These are phyloP conservation scores for Aurifilum marmelostoma DNA, from an alignment of 2,329 filamentous ascomycete species.

Conservation along the genomic window DNA sequence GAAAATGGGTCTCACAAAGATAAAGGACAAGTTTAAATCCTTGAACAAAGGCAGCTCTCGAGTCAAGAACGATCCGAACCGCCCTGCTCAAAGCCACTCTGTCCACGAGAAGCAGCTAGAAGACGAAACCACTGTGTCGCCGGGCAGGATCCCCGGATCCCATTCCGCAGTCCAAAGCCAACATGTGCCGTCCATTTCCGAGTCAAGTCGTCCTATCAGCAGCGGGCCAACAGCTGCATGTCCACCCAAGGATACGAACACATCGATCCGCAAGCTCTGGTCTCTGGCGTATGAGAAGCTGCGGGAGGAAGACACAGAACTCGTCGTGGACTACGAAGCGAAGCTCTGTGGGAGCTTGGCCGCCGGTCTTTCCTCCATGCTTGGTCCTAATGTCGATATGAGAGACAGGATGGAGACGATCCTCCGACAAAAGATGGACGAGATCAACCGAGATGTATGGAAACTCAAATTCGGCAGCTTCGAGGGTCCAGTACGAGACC, in stretches of 20 bases:
- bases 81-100: not conserved
- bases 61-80: not conserved
- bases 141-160: no score
- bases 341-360: not conserved
- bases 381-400: not conserved
- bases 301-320: not conserved
- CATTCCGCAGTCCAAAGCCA: not conserved
- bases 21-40: not conserved
- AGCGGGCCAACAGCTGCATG: no score
- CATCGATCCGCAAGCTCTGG: not conserved
- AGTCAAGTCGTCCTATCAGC: no score
- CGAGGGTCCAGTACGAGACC: constrained; percentile 27
- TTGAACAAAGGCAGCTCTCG: not conserved
- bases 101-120: not conserved
- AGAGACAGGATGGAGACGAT: not conserved
- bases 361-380: not conserved
- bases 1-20: not conserved
- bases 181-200: not conserved
- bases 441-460: constrained; percentile 10
- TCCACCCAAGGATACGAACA: not conserved
- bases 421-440: not conserved
- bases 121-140: not conserved
- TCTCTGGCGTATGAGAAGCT: not conserved
- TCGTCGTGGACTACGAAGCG: not conserved
- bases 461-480: constrained; percentile 28